These are phyloP conservation scores for Chrysanthemum seticuspe DNA, from an alignment of 129 eudicot genomes.

Conservation along the genomic window DNA sequence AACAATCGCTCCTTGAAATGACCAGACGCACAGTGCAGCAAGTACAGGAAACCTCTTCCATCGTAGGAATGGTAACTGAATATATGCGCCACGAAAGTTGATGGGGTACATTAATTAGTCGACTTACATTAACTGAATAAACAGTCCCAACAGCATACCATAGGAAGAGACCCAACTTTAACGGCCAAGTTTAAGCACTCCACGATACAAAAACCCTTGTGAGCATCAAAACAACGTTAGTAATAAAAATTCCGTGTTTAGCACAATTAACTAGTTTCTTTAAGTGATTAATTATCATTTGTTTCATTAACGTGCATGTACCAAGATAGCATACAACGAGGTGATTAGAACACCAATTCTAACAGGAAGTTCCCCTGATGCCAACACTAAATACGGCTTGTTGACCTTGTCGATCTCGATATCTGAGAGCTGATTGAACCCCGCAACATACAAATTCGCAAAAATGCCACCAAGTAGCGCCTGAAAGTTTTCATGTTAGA, in stretches of 20 bases:
- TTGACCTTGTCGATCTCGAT: slow-evolving; percentile 36
- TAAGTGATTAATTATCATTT: neutral
- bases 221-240: neutral
- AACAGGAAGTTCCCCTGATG: slow-evolving; percentile 35
- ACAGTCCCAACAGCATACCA: slow-evolving; percentile 39
- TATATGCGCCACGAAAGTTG: neutral
- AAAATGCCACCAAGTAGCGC: slow-evolving; percentile 27
- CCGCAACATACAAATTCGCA: slow-evolving; percentile 31
- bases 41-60: slow-evolving; percentile 35
- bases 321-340: slow-evolving; percentile 32
- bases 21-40: slow-evolving; percentile 37
- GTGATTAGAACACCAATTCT: slow-evolving; percentile 28
- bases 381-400: slow-evolving; percentile 38
- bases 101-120: neutral
- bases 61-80: slow-evolving; percentile 30
- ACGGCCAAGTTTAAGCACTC: slow-evolving; percentile 30
- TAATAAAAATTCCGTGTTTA: neutral
- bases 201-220: slow-evolving; percentile 34
- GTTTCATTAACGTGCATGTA: neutral
- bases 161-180: slow-evolving; percentile 30
- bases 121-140: slow-evolving; percentile 31
- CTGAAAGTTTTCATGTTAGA: slow-evolving; percentile 15
- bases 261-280: neutral
- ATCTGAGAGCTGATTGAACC: slow-evolving; percentile 35
- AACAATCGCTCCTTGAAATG: slow-evolving; percentile 33